Base-by-base conservation (phyloP, 2,329 filamentous ascomycete species). In the Aureobasidium sp. region DNA sequence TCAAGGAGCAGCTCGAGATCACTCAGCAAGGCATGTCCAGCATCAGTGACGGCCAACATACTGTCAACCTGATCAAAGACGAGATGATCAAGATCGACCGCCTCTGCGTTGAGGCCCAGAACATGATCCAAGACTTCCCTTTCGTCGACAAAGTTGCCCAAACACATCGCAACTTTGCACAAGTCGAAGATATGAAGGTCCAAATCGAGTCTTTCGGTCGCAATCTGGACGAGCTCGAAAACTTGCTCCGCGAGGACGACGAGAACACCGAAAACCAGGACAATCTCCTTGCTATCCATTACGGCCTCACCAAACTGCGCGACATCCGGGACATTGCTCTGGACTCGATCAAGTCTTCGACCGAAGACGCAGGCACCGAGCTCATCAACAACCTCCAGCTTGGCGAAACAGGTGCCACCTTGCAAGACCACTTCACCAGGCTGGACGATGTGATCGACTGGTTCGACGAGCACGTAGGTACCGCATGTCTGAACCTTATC, bases 21-120 rank as follows among this genome's bases (percentile, higher is more conserved):
- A 96, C 94, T 11, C 93, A 97, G 77, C 84, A 88, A 66, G 94
- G 94, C 73, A 96, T 99, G 86, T 87, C 79, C 65, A 89, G 89
- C 64, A 86, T 99, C 65, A 85, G 84, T 46, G 91, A 96, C 71
- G 92, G 92, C 60, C 92, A 97, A 75, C 89, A 92, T 73, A 90
- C 90, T 63, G 89, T 99, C 37, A 88, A 90, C 71, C 84, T 88
- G 68, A 96, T 96, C 76, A 96, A 95, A 74, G 93, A 97, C 66
- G 94, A 99, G 78, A 94, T 99, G 84, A 91, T 95, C 80, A 95
- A 93, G 76, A 97, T 99, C 69, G 94, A 99, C 78, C 91, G 90
- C 76, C 84, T 99, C 65, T 99, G 94, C 77, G 91, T 92, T 64
- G 95, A 99, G 75, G 92, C 92, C 59, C 93, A 97, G 78, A 90